A percentile compares a stretch with the other conserved stretches of the same genome.
Evolutionary conservation across 768 basidiomycete species (phyloP).

Genomic region (Tubosaeta sp.): DNA sequence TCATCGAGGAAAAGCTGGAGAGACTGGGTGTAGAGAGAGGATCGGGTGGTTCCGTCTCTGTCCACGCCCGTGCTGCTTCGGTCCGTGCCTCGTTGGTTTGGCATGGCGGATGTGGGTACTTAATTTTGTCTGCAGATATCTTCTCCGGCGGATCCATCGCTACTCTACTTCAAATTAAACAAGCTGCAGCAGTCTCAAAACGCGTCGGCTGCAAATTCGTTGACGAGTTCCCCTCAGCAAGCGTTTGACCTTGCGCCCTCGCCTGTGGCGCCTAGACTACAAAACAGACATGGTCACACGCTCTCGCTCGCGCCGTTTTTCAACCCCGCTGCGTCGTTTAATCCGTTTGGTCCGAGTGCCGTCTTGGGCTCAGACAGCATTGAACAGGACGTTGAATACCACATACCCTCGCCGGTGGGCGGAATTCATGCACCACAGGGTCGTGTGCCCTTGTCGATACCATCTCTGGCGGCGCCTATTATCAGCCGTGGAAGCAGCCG

Average conservation of each 20-base stretch:
- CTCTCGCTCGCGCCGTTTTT: constrained; percentile 59
- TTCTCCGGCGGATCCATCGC: constrained; percentile 82
- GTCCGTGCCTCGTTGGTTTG: constrained; percentile 43
- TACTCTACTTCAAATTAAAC: constrained; percentile 78
- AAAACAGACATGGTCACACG: constrained; percentile 66
- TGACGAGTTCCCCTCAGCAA: constrained; percentile 64
- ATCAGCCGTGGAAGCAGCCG: constrained; percentile 46
- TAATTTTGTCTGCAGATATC: constrained; percentile 58
- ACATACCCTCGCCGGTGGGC: constrained; percentile 21
- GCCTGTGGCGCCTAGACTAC: constrained; percentile 39
- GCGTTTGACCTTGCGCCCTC: constrained; percentile 51
- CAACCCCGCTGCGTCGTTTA: constrained; percentile 42
- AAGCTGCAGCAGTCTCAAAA: constrained; percentile 73
- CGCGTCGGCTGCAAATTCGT: constrained; percentile 46
- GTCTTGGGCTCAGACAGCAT: constrained; percentile 50
- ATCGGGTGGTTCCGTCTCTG: constrained; percentile 45
- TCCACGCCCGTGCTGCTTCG: constrained; percentile 76
- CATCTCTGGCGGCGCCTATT: constrained; percentile 43
- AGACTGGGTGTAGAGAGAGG: constrained; percentile 75
- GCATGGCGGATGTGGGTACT: constrained; percentile 12
- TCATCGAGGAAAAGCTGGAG: constrained; percentile 79
- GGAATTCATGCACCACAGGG: constrained; percentile 54
- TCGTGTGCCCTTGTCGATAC: constrained; percentile 43
- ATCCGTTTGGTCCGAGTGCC: constrained; percentile 64
- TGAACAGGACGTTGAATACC: constrained; percentile 24